A percentile compares a stretch with the other conserved stretches of the same genome.
These are phyloP conservation scores for Chalara sp. DNA, from an alignment of 2,329 filamentous ascomycete species.

Conservation along the genomic window DNA sequence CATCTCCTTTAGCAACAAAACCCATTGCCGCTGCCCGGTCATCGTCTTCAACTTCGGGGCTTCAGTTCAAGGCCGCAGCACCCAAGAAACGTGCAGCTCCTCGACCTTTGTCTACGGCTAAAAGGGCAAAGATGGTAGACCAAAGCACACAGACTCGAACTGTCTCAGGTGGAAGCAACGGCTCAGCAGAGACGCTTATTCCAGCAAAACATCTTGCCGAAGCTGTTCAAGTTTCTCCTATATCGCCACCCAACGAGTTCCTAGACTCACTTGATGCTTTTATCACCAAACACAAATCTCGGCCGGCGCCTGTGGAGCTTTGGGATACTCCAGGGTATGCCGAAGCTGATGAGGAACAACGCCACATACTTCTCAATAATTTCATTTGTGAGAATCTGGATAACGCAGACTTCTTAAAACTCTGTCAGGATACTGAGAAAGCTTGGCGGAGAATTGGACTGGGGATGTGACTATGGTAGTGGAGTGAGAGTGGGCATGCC, in stretches of 20 bases:
- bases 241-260: slow-evolving; percentile 14
- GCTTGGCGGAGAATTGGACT: slow-evolving; percentile 42
- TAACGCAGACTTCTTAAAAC: slow-evolving; percentile 39
- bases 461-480: slow-evolving; percentile 23
- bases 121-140: slow-evolving; percentile 24
- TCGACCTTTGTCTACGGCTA: slow-evolving; percentile 8
- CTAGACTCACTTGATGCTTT: slow-evolving; percentile 16
- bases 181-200: slow-evolving; percentile 8
- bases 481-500: neutral
- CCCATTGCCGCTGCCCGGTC: slow-evolving; percentile 9
- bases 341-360: slow-evolving; percentile 28
- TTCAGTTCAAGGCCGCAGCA: slow-evolving; percentile 15
- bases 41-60: slow-evolving; percentile 8
- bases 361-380: slow-evolving; percentile 37
- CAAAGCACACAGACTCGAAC: slow-evolving; percentile 24
- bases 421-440: slow-evolving; percentile 43
- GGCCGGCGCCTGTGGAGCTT: slow-evolving; percentile 18
- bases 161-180: slow-evolving; percentile 5
- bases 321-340: slow-evolving; percentile 20
- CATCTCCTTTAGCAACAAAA: slow-evolving; percentile 16
- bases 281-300: slow-evolving; percentile 16
- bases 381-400: slow-evolving; percentile 44
- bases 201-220: neutral
- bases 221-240: neutral
- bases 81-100: slow-evolving; percentile 12